phyloP scores from a whole-genome alignment of 2,329 filamentous ascomycete genomes.

The Xylaria sp. region DNA sequence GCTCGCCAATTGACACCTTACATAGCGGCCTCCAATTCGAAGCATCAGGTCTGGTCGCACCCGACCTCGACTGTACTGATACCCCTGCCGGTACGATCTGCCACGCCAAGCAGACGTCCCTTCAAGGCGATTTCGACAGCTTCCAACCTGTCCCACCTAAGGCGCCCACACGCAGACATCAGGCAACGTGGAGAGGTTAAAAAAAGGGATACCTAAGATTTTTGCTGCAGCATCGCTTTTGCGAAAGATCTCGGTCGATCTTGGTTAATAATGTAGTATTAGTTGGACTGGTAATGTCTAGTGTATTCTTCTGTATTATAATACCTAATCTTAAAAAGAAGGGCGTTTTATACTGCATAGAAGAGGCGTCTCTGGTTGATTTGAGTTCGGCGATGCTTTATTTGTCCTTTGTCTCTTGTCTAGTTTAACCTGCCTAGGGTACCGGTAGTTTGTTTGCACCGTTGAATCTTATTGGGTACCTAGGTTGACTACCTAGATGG shows the following conservation, averaged over 20 bases:
- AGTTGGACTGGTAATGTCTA: slow-evolving; percentile 7
- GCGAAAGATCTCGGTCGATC: neutral
- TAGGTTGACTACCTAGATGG: neutral
- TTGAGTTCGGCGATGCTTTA: neutral
- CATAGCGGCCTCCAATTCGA: slow-evolving; percentile 39
- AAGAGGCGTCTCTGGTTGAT: neutral
- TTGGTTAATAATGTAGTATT: neutral
- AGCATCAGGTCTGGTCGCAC: slow-evolving; percentile 41
- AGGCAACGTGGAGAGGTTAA: slow-evolving; percentile 20
- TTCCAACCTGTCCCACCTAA: slow-evolving; percentile 39
- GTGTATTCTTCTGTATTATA: slow-evolving; percentile 16
- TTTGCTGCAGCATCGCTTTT: neutral
- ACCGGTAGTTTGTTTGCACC: neutral
- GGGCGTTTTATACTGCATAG: no score
- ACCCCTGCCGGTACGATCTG: slow-evolving; percentile 40
- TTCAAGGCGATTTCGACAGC: slow-evolving; percentile 42
- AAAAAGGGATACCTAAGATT: neutral
- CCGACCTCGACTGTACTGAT: slow-evolving; percentile 42
- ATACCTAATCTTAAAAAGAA: slow-evolving; percentile 13
- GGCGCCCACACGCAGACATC: slow-evolving; percentile 28
- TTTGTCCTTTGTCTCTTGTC: neutral
- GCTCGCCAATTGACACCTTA: slow-evolving; percentile 30
- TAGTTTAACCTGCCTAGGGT: neutral
- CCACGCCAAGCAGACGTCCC: slow-evolving; percentile 34
- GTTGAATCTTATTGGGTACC: neutral